phyloP scores from a whole-genome alignment of 164 flowering plant genomes.

The Nymphaea colorata region DNA sequence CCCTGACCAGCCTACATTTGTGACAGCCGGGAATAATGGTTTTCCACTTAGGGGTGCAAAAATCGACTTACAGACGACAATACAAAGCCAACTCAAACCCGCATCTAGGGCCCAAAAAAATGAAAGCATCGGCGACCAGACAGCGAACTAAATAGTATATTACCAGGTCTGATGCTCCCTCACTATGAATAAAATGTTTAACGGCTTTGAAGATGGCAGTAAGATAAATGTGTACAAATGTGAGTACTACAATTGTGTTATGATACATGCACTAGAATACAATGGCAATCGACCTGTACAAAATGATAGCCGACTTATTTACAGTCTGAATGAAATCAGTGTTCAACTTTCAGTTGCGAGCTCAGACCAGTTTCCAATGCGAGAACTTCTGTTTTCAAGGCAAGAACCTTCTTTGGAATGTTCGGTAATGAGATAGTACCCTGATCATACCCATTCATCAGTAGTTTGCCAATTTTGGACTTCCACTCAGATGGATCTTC shows the following conservation, averaged over 20 bases:
- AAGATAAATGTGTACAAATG: not conserved
- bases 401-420: constrained; percentile 24
- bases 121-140: no score
- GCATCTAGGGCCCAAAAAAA: no score
- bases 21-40: no score
- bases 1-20: no score
- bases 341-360: not conserved
- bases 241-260: not conserved
- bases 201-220: no score
- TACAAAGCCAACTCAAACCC: no score
- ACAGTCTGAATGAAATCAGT: not conserved
- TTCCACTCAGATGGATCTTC: constrained; percentile 64
- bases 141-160: no score
- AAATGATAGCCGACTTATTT: not conserved
- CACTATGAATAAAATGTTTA: no score
- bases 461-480: constrained; percentile 62
- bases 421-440: constrained; percentile 35
- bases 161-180: no score
- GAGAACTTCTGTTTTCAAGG: constrained; percentile 1
- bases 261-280: not conserved
- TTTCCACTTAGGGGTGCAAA: no score
- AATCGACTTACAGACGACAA: no score
- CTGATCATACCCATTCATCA: constrained; percentile 60
- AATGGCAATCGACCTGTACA: not conserved
- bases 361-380: constrained; percentile 3